These are phyloP conservation scores for Ogataea hybrid DNA, from an alignment of 1,139 yeast species.

Conservation along the genomic window DNA sequence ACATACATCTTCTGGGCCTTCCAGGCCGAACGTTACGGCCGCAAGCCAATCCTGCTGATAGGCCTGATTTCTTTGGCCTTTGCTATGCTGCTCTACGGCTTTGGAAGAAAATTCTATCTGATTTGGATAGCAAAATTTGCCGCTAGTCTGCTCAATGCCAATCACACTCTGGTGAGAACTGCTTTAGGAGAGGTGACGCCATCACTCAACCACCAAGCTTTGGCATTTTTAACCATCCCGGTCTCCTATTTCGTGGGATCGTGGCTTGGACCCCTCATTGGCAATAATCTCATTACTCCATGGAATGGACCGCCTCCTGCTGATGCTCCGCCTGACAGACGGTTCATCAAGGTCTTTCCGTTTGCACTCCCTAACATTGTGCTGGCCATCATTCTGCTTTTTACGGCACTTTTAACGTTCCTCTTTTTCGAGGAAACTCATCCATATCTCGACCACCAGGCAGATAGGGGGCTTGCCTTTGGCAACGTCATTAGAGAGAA, in stretches of 20 bases:
- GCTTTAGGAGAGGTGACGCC: slow-evolving; percentile 57
- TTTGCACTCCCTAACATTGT: slow-evolving; percentile 1
- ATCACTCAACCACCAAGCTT: slow-evolving; percentile 45
- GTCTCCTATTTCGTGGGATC: slow-evolving; percentile 57
- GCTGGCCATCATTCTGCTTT: background rate
- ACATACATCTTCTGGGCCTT: slow-evolving; percentile 61
- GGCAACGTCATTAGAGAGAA: background rate
- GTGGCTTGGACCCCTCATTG: slow-evolving; percentile 52
- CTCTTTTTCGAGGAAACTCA: slow-evolving; percentile 1
- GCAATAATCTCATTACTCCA: slow-evolving; percentile 1
- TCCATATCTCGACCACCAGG: background rate
- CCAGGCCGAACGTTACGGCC: slow-evolving; percentile 51
- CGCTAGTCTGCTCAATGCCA: slow-evolving; percentile 53
- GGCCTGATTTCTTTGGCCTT: slow-evolving; percentile 52
- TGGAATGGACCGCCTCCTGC: slow-evolving; percentile 1
- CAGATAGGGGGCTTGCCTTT: background rate
- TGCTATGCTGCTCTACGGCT: slow-evolving; percentile 52
- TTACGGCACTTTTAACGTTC: background rate
- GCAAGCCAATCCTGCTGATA: slow-evolving; percentile 50
- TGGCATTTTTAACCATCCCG: slow-evolving; percentile 61
- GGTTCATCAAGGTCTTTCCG: background rate
- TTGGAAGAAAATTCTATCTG: slow-evolving; percentile 46
- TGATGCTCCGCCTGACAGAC: background rate
- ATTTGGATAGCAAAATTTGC: slow-evolving; percentile 52
- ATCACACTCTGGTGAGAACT: slow-evolving; percentile 60